Conservation (phyloP, 2,329 filamentous ascomycete genomes). For the Fusarium sp. region DNA sequence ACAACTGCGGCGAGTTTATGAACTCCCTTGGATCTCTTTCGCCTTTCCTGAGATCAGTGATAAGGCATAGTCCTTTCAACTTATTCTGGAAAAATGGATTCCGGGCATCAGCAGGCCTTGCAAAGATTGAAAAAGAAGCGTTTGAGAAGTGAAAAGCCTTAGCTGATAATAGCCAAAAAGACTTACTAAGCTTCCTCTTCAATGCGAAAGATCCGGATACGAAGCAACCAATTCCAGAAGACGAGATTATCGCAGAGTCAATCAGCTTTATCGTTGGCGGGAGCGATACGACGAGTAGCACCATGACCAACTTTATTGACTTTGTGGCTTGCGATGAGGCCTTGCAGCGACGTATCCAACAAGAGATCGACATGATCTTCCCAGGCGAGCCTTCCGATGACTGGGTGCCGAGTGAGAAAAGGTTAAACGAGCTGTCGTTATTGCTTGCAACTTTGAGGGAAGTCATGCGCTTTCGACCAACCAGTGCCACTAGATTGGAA, state of each 20-base stretch:
- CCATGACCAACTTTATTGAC: neutral
- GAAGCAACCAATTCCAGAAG: neutral
- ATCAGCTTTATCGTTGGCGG: neutral
- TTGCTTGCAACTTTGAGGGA: neutral
- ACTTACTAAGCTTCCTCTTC: neutral
- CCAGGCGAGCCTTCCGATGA: neutral
- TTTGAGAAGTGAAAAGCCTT: neutral
- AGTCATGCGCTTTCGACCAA: neutral
- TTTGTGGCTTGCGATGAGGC: neutral
- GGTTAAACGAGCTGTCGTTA: neutral
- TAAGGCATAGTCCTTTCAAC: neutral
- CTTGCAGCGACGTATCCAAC: neutral
- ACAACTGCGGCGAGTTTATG: neutral
- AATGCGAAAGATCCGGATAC: neutral
- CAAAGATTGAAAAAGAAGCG: neutral
- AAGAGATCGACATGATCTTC: neutral
- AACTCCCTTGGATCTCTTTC: neutral
- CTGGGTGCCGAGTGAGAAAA: neutral
- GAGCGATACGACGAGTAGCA: neutral
- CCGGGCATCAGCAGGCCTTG: neutral
- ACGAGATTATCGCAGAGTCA: neutral
- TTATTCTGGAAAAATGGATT: neutral
- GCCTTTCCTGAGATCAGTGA: neutral
- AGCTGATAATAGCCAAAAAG: neutral
- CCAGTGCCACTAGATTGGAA: neutral